phyloP scores from a whole-genome alignment of 768 basidiomycete genomes.

The Boletus fagicola region DNA sequence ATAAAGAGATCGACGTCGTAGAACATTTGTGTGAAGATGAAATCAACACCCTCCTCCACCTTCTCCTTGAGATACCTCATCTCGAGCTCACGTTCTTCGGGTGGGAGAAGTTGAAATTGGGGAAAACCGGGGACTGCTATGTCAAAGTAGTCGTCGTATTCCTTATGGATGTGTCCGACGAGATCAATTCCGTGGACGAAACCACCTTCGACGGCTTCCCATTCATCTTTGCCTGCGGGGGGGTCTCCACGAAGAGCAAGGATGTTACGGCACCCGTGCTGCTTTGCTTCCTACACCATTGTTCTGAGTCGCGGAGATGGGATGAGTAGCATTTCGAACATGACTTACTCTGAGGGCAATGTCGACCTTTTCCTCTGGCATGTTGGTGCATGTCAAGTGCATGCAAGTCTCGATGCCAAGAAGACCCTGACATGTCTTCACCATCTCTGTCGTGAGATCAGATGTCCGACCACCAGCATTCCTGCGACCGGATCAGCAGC shows the following conservation, averaged over 20 bases:
- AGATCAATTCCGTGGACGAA: slow-evolving; percentile 92
- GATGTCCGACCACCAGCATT: slow-evolving; percentile 96
- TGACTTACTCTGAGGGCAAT: slow-evolving; percentile 76
- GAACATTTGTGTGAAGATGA: slow-evolving; percentile 99
- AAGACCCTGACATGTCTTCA: slow-evolving; percentile 88
- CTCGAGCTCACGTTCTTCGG: slow-evolving; percentile 73
- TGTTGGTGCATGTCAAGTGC: slow-evolving; percentile 98
- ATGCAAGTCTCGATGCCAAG: slow-evolving; percentile 97
- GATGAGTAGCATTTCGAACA: background rate
- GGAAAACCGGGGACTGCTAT: slow-evolving; percentile 94
- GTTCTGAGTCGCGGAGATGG: slow-evolving; percentile 3
- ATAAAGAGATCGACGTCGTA: slow-evolving; percentile 92
- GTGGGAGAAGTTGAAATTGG: slow-evolving; percentile 70
- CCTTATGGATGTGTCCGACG: slow-evolving; percentile 77
- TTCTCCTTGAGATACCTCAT: slow-evolving; percentile 88
- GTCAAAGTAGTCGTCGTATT: slow-evolving; percentile 92
- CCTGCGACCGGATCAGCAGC: slow-evolving; percentile 45
- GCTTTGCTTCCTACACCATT: slow-evolving; percentile 73
- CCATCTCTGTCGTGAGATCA: slow-evolving; percentile 89
- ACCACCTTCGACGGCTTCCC: slow-evolving; percentile 90
- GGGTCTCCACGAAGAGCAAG: slow-evolving; percentile 94
- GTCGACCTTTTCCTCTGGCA: slow-evolving; percentile 96
- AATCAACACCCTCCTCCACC: slow-evolving; percentile 82
- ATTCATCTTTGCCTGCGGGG: slow-evolving; percentile 81
- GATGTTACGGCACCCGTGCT: slow-evolving; percentile 86